Evolutionary conservation across 2,329 filamentous ascomycete species (phyloP), one percentile per base, ranked within the genome.

Genomic region (Sporothrix pseudoabietina): DNA sequence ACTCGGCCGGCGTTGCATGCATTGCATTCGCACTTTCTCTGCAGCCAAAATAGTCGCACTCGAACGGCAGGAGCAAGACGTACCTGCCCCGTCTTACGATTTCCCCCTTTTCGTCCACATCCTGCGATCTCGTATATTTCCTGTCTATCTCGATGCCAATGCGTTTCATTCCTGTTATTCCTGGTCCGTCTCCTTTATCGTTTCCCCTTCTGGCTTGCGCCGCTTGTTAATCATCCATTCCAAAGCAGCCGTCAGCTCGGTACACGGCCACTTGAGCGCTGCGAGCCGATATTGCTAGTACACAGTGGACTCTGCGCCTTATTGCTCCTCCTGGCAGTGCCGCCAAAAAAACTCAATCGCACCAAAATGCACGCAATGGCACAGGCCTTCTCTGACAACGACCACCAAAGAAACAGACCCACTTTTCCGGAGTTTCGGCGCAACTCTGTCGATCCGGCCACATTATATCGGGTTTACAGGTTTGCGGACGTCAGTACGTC

Each of bases 351-450:
- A 47, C 26, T 26, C 26, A 26, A 26, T 26, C 2, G 26, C 26
- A 26, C 14, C 2, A 49, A 19, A 16, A 16, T 49, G 41, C 44
- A 19, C 44, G 14, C 12, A 49, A 49, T 49, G 12, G 44, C 44
- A 49, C 59, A 44, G 39, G 59, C 59, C 59, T 7, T 22, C 44
- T 44, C 63, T 49, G 41, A 10, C 2, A 22, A 52, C 16, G 14
- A 19, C 16, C 22, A 30, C 19, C 47, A 52, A 22, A n/a, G 12
- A 14, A 19, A 12, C 30, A 4, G 47, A 16, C 47, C 70, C 72
- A 68, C 73, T 65, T 69, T 59, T 12, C 72, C 76, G 76, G 76
- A 77, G 71, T 76, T 59, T 77, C 76, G 76, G 76, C 71, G 69
- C 55, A 72, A 75, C 54, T 52, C 19, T 3, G 1, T 71, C 41